Evolutionary conservation across 1,139 yeast genomes (phyloP), one percentile per base, ranked within the genome.

Genomic region (Eremothecium sinecaudum): DNA sequence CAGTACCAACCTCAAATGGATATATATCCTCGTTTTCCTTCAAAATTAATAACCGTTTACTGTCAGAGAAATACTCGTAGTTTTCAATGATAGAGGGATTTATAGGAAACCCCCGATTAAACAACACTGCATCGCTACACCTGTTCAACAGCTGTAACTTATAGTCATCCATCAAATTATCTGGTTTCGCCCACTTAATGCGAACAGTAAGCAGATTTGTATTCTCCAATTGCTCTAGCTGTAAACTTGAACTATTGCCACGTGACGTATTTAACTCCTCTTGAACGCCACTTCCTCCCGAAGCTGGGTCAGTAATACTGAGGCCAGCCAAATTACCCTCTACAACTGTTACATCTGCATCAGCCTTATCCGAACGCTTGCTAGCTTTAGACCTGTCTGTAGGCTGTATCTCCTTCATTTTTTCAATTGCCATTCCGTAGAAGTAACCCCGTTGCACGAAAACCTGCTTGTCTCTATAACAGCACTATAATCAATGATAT

Each of bases 181-280:
- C 28, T 5, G 34, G 28, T 15, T 38, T 17, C 5, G 30, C 30
- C 51, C 52, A 47, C 25, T 46, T 47, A 12, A 53, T 36, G 32
- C 59, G 43, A 10, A 49, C 33, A 2, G 55, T 50, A 3, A 53
- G 31, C 27, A 47, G 27, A 36, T 50, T 48, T 6, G 53, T 51
- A 35, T 47, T 51, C 4, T 57, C 53, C 13, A 53, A 38, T 31
- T 50, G 51, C 40, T 52, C 58, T 26, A 51, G 35, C 35, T 51
- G 48, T 18, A 42, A 33, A 23, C 22, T 34, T 9, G 37, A 33
- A 14, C 34, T 19, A 8, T 18, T n/a, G n/a, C n/a, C n/a, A n/a
- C n/a, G n/a, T n/a, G n/a, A n/a, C n/a, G n/a, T n/a, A n/a, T n/a
- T n/a, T n/a, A n/a, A n/a, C n/a, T 14, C 15, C 35, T 24, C 22